Percentiles rank a stretch among this genome's conserved stretches.
Evolutionary conservation across 805 yeast species (phyloP).

Genomic region (Komagataella ulmi): DNA sequence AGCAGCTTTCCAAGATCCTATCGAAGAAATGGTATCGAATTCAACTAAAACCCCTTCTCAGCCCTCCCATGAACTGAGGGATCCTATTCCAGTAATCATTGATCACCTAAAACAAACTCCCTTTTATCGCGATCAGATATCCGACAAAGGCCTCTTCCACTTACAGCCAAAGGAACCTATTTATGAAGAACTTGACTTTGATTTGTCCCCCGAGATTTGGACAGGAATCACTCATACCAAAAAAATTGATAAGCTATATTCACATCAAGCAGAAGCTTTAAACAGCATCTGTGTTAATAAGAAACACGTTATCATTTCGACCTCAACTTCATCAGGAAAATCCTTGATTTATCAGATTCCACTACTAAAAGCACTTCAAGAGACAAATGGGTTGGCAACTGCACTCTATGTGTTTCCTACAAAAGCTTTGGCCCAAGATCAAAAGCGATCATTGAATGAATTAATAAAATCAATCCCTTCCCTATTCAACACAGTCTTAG

Average conservation of each 20-base stretch:
- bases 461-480: constrained; percentile 37
- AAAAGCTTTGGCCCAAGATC: constrained; percentile 96
- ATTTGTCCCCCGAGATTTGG: constrained; percentile 35
- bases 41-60: constrained; percentile 2
- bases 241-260: constrained; percentile 43
- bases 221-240: constrained; percentile 36
- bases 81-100: constrained; percentile 35
- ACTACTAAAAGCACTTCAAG: constrained; percentile 37
- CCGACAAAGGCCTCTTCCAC: constrained; percentile 30
- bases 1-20: constrained; percentile 43
- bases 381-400: constrained; percentile 29
- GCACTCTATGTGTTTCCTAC: constrained; percentile 92
- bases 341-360: constrained; percentile 88
- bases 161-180: constrained; percentile 30
- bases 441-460: constrained; percentile 62
- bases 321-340: constrained; percentile 94
- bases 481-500: constrained; percentile 35
- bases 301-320: constrained; percentile 69
- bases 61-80: constrained; percentile 16
- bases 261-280: constrained; percentile 76
- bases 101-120: constrained; percentile 29
- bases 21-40: constrained; percentile 36
- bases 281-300: constrained; percentile 38
- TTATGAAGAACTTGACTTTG: constrained; percentile 26
- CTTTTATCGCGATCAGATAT: constrained; percentile 53